Evolutionary conservation across 2,329 filamentous ascomycete genomes (phyloP).

Genomic region (Mycosphaerella arachidis): DNA sequence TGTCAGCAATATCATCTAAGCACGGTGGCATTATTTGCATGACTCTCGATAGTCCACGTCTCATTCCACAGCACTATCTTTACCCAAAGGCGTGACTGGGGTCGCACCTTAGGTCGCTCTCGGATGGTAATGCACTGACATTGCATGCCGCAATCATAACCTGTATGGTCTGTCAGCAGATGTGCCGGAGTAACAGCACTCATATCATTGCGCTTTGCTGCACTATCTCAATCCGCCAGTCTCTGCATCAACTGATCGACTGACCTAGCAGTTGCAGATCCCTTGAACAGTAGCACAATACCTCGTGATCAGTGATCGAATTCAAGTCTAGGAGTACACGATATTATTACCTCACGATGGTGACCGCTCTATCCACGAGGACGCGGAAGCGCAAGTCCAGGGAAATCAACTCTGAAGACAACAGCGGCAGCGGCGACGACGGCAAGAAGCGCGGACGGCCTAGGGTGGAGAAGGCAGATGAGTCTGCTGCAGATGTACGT

Average conservation of each 20-base stretch:
- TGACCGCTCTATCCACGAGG: neutral
- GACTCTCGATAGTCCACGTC: neutral
- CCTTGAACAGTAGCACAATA: neutral
- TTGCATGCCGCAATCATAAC: neutral
- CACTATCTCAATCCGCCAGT: neutral
- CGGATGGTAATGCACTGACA: neutral
- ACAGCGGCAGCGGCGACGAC: conserved; percentile 26
- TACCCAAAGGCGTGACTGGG: neutral
- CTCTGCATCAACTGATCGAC: neutral
- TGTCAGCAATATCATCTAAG: neutral
- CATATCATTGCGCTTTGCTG: neutral
- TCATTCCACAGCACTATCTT: neutral
- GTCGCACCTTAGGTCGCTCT: neutral
- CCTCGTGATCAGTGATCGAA: neutral
- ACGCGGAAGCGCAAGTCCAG: conserved; percentile 15
- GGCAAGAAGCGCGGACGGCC: conserved; percentile 65
- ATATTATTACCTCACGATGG: neutral
- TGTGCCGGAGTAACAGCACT: neutral
- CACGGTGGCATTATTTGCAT: neutral
- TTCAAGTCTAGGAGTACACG: neutral
- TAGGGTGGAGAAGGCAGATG: conserved; percentile 69
- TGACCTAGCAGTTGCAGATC: neutral
- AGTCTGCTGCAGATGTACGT: conserved; percentile 74
- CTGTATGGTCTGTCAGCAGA: neutral
- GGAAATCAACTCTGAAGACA: conserved; percentile 12